Evolutionary conservation across 306 rosid genomes (phyloP), one percentile per base, ranked within the genome.

Genomic region (Fragaria ananassa): DNA sequence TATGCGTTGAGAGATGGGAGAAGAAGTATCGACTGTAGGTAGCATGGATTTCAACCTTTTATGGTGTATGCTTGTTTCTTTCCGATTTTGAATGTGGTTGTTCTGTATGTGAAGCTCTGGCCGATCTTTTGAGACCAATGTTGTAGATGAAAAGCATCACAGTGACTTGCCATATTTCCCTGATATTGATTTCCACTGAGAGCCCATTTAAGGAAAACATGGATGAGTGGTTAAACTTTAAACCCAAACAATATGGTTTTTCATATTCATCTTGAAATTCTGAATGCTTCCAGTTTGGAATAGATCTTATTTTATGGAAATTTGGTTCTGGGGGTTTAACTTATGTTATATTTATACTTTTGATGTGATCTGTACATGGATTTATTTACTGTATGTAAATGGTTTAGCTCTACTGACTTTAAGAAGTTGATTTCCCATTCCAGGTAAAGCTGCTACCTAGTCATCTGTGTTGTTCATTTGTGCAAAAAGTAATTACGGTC

Each of bases 371-470:
- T 58, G 66, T 46, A 46, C 47, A 17, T 4, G 14, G 44, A 27
- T 31, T 72, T 68, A 29, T 50, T 65, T 23, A 60, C 25, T 25
- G 25, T 44, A 12, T 54, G 31, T 5, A 21, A 21, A 31, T 18
- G 54, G 9, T 41, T 51, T 14, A 65, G 18, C 63, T 65, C 46
- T 74, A 65, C 49, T 37, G 60, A 60, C 39, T 83, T 27, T 72
- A 31, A 29, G 70, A 56, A 19, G 44, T 58, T 67, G n/a, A 9
- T 81, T 46, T 69, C 67, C 46, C 42, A 7, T 76, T 65, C 63
- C 82, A 78, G 83, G 82, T 78, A 65, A 50, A 78, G 37, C 56
- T 62, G 44, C 73, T 66, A 31, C 65, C 56, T 51, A 76, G 19
- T 35, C 58, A 25, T 68, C 57, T 39, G 29, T 60, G 57, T 41